Base-by-base conservation (phyloP, 495 filamentous ascomycete genomes). In the Xylaria telfairii region DNA sequence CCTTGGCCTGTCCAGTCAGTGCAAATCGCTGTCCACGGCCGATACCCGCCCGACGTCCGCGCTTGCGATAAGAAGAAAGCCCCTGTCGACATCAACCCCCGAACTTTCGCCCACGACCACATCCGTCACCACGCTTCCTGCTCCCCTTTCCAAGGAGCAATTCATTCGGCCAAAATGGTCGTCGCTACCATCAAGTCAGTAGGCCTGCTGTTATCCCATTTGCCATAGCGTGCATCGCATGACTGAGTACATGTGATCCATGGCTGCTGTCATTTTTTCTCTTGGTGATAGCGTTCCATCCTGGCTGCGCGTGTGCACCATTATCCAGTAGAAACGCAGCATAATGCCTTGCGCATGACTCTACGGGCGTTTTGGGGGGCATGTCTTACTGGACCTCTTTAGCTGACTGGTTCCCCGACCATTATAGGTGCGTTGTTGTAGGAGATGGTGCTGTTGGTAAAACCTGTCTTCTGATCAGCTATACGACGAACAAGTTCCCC, bases 401-500 rank as follows among this genome's bases (percentile, higher is more conserved):
- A 24, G 69, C 69, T 66, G 69, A 71, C 66, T 69, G 56, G 42
- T n/a, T 65, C 61, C 39, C 66, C 51, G 71, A 68, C 28, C 49
- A 47, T 49, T 71, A 26, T 76, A 98, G 95, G 81, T 99, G 96
- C 86, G 96, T 99, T 71, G 96, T 99, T 65, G 96, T 99, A 77
- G 96, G 96, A 81, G 96, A 99, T 82, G 96, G 96, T 94, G 96
- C 96, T 69, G 96, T 99, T 70, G 96, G 96, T 75, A 99, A 99
- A 87, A 99, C 96, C 56, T 99, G 96, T 83, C 90, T 99, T 65
- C 89, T 99, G 78, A 99, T 99, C 84, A 96, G 93, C 75, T 99
- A 99, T 84, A 99, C 96, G 51, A 99, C 96, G 72, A 99, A 99
- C 87, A 99, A 99, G 75, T 99, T 99, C 84, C 96, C 96, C 12